Evolutionary conservation across 2,329 filamentous ascomycete genomes (phyloP), one percentile per base, ranked within the genome.

Genomic region (Colletotrichum siamense): DNA sequence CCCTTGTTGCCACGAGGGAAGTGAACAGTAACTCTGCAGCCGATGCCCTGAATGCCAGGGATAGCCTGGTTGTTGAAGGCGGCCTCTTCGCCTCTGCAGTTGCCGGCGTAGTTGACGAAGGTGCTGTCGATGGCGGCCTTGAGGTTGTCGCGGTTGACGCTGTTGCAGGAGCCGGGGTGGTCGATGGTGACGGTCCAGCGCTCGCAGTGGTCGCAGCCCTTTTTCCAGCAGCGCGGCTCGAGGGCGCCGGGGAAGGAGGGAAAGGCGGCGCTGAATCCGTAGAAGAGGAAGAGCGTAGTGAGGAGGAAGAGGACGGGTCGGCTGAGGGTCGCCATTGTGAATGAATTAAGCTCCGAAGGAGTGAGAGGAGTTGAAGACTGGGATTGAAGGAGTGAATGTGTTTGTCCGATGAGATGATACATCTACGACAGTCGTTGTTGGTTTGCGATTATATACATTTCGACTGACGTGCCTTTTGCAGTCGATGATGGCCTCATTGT

Each of bases 1-100:
- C 69, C 69, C 69, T 71, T 71, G 26, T 71, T 71, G 36, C 69
- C 69, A 32, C 69, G 28, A 34, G 69, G 69, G 16, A 71, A 71
- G 39, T 71, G 34, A 2, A 71, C 59, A 22, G 69, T 71, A 36
- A 71, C 69, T 64, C 69, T 71, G 69, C 69, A 71, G n/a, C 57
- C 69, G 1, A 71, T 28, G 15, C 59, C 69, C 26, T 30, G 39
- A 2, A 65, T 64, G 6, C 69, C 69, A n/a, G 69, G 57, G 62
- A 71, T 65, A 1, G 69, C 69, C 9, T 71, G 69, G 28, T 34
- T 71, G 57, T 32, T 71, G 39, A 65, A 71, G 28, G 36, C 34
- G 0, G 69, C 69, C 16, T 71, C 69, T 3, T 71, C 36, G 59
- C 69, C 69, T 55, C 69, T 71, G 39, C 59, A 71, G 39, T 71